These are phyloP conservation scores for Quercus dentata DNA, from an alignment of 306 rosid genomes.

Conservation along the genomic window DNA sequence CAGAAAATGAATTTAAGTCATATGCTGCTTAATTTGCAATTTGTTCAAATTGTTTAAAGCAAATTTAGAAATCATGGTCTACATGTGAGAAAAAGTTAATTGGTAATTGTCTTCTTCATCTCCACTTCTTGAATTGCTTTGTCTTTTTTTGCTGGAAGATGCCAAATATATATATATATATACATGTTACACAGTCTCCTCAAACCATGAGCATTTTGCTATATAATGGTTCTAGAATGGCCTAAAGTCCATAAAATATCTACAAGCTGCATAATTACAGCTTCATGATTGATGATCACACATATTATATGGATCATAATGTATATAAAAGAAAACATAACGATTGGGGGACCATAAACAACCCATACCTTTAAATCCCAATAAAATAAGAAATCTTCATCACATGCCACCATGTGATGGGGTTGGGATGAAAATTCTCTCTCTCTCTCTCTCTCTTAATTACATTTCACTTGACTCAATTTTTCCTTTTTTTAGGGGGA, in stretches of 20 bases:
- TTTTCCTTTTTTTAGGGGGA: not conserved
- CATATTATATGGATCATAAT: constrained; percentile 13
- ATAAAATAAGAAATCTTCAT: constrained; percentile 54
- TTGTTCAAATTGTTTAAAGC: too few species aligned
- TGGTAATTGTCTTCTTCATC: too few species aligned
- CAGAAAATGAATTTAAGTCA: too few species aligned
- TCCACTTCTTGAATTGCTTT: too few species aligned
- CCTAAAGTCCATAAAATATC: constrained; percentile 17
- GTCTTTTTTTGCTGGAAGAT: too few species aligned
- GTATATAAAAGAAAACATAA: constrained; percentile 28
- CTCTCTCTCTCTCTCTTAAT: constrained; percentile 1
- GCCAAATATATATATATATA: too few species aligned
- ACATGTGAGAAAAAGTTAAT: too few species aligned
- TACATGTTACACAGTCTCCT: too few species aligned
- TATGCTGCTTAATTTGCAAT: too few species aligned
- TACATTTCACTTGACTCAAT: not conserved
- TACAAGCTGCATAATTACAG: constrained; percentile 17
- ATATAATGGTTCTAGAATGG: constrained; percentile 9
- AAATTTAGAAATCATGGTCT: too few species aligned
- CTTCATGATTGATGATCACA: constrained; percentile 36
- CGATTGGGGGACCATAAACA: constrained; percentile 87
- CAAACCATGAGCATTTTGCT: not conserved
- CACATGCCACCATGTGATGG: constrained; percentile 94
- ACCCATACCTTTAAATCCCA: constrained; percentile 89
- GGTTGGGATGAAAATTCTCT: constrained; percentile 40